Base-by-base conservation (phyloP, 2,329 filamentous ascomycete species). In the Fusarium verticillioides region DNA sequence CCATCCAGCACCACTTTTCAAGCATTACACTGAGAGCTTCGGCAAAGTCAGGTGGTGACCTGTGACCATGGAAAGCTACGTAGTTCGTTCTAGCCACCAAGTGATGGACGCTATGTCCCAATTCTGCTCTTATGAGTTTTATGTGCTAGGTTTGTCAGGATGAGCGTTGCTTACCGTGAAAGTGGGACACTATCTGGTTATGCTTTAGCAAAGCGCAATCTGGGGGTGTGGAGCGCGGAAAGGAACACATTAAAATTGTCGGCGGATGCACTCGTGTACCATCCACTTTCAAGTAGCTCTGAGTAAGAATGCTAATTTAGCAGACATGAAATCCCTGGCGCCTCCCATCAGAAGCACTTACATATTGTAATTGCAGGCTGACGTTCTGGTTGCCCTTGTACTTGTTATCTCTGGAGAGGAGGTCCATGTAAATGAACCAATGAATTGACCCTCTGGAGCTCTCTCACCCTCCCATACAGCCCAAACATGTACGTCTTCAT, bases 391-490 rank as follows among this genome's bases (percentile, higher is more conserved):
- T 49, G 4, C 28, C 28, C 26, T 49, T 32, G 7, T 49, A 49
- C 28, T 49, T 49, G 4, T 12, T 49, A 16, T 32, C 21, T 32
- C 46, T n/a, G 1, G 28, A 30, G 2, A 32, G 28, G 2, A 49
- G 46, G 10, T 49, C 28, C 28, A 32, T 12, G 4, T 32, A 49
- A 7, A 32, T 28, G 7, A 32, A 5, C 28, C 46, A 12, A 49
- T n/a, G 21, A 49, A 49, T 12, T n/a, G 9, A 0, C 13, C 13
- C 4, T 32, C 11, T 2, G 7, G n/a, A 2, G 19, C 9, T n/a
- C 26, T 4, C 21, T 4, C 7, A 3, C 9, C 6, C 2, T 32
- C 46, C 28, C 46, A n/a, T 2, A n/a, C 46, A 9, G 13, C 7
- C 7, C 5, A 49, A 32, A 28, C 46, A 18, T 8, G 26, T 4